A percentile compares a stretch with the other conserved stretches of the same genome.
These are phyloP conservation scores for Talaromyces sp. DNA, from an alignment of 2,329 filamentous ascomycete genomes.

Conservation along the genomic window DNA sequence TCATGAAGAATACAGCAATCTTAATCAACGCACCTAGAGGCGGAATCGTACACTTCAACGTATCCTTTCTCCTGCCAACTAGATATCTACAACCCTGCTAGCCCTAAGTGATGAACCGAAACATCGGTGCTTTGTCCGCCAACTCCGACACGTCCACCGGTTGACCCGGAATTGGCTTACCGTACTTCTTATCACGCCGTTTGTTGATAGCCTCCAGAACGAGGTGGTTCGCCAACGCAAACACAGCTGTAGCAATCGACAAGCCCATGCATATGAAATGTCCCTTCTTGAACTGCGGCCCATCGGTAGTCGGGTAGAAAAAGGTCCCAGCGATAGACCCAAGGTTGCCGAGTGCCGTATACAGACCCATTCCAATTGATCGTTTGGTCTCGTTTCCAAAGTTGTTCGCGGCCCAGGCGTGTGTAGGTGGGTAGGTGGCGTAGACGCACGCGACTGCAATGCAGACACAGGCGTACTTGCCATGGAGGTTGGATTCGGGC, in stretches of 20 bases:
- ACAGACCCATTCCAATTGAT: constrained; percentile 9
- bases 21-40: constrained; percentile 34
- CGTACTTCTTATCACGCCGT: constrained; percentile 6
- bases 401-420: constrained; percentile 13
- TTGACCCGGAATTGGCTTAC: not conserved
- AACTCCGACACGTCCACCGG: constrained; percentile 5
- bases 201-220: constrained; percentile 1
- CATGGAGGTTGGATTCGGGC: constrained; percentile 3
- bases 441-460: constrained; percentile 10
- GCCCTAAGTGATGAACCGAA: constrained; percentile 9
- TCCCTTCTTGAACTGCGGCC: constrained; percentile 6
- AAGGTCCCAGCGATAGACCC: constrained; percentile 11
- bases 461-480: constrained; percentile 8
- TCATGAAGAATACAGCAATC: constrained; percentile 33
- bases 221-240: constrained; percentile 1
- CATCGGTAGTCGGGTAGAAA: constrained; percentile 4
- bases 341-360: constrained; percentile 6
- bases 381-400: constrained; percentile 13
- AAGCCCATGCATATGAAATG: constrained; percentile 10
- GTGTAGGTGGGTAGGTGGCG: constrained; percentile 10
- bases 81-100: not conserved
- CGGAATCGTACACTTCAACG: constrained; percentile 13
- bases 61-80: too few species aligned
- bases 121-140: constrained; percentile 7
- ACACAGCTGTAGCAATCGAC: constrained; percentile 5